These are phyloP conservation scores for Blastocystis hominis DNA, from an alignment of 352 stramenopile species.

Conservation along the genomic window DNA sequence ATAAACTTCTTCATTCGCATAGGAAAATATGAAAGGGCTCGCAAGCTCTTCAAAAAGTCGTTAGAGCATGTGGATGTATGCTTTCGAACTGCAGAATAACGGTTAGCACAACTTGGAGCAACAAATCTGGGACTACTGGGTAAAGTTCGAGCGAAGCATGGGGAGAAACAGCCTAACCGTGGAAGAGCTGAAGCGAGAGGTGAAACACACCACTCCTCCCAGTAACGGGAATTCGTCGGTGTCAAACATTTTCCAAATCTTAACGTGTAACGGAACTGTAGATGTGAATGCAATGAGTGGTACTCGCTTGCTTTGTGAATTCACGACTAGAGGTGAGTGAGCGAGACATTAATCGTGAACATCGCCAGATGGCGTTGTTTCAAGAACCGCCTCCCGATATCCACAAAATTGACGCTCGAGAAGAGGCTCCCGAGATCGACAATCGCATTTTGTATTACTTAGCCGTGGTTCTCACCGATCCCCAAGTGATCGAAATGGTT, in stretches of 20 bases:
- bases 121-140: constrained; percentile 44
- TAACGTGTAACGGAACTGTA: constrained; percentile 22
- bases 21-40: constrained; percentile 20
- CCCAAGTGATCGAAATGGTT: constrained; percentile 23
- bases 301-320: not conserved
- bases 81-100: not conserved
- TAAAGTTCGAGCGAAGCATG: not conserved
- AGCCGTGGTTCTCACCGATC: constrained; percentile 8
- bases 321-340: not conserved
- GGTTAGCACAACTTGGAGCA: not conserved
- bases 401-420: not conserved
- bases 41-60: constrained; percentile 25
- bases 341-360: not conserved
- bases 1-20: constrained; percentile 25
- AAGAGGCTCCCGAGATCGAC: constrained; percentile 3
- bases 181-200: not conserved
- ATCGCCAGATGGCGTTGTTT: constrained; percentile 14
- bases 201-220: not conserved
- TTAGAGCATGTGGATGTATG: constrained; percentile 7
- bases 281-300: constrained; percentile 36
- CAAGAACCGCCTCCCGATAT: constrained; percentile 40
- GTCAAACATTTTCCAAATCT: not conserved
- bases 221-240: not conserved
- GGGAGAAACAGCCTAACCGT: not conserved
- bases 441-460: constrained; percentile 22